Evolutionary conservation across 73 alveolate species (phyloP), one percentile per base, ranked within the genome.

Genomic region (Paramecium biaurelia): DNA sequence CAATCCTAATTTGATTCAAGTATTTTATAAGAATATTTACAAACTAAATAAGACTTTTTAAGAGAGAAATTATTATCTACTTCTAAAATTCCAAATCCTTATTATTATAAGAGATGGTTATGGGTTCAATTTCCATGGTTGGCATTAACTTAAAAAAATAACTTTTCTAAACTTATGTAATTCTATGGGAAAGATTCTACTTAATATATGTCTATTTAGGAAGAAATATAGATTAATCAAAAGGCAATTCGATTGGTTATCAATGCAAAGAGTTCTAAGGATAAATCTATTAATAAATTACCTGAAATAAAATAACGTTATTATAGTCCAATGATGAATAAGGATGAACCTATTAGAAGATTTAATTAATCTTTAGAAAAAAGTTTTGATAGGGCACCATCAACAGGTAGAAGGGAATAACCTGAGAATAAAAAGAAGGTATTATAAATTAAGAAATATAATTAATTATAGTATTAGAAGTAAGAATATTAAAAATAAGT

Each of bases 71-170:
- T 79, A 14, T 45, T 79, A 38, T 43, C 47, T 5, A 43, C 37
- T 43, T 21, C 45, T 4, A 79, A 47, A 42, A 34, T 20, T 37
- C 70, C 45, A 24, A 30, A 79, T 30, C 70, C 45, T 0, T 79
- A 79, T 79, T 79, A 79, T 45, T 79, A 79, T 47, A 79, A 79
- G 32, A 79, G 90, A 47, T 79, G 90, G 90, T 20, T 79, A 11
- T 79, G 90, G 90, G 56, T 47, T n/a, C 12, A 79, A 79, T 79
- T 79, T 79, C 90, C 90, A 42, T 79, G 90, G 90, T 41, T 79
- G 26, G 70, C 76, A 5, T 42, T 79, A 9, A 79, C 90, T 24
- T 24, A 23, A 21, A 79, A 79, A 43, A 42, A 24, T 24, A 45
- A 79, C 12, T 79, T 79, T 35, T 79, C 90, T 6, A 47, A 79